These are phyloP conservation scores for Eucalyptus tenuipes DNA, from an alignment of 345 rosid genomes.

Conservation along the genomic window DNA sequence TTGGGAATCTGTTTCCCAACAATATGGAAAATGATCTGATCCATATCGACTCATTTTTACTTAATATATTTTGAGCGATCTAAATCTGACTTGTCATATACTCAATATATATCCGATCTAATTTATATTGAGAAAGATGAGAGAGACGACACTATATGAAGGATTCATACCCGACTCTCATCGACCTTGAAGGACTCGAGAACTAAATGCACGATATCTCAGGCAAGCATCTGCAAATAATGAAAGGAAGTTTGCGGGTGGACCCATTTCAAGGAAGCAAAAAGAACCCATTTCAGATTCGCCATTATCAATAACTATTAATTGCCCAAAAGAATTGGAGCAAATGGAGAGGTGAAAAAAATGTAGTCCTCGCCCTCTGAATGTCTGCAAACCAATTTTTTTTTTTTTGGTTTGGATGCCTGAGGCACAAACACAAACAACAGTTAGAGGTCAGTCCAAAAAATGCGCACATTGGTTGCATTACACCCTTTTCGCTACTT, in stretches of 20 bases:
- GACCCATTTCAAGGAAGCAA: background rate
- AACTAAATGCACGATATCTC: background rate
- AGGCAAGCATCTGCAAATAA: constrained; percentile 78
- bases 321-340: background rate
- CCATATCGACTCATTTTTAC: background rate
- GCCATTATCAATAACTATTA: background rate
- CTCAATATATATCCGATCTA: no score
- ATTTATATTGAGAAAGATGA: background rate
- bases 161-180: background rate
- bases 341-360: background rate
- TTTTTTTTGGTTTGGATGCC: background rate
- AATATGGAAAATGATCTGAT: background rate
- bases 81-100: background rate
- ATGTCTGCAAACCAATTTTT: no score
- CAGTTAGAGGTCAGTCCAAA: background rate
- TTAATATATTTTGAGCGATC: background rate
- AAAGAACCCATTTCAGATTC: background rate
- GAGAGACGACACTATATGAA: background rate
- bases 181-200: background rate
- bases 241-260: background rate
- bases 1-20: no score
- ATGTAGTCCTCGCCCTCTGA: background rate
- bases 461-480: background rate
- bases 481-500: background rate
- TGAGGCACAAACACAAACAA: background rate